Evolutionary conservation across 345 rosid genomes (phyloP), one percentile per base, ranked within the genome.

Genomic region (Linum trigynum): DNA sequence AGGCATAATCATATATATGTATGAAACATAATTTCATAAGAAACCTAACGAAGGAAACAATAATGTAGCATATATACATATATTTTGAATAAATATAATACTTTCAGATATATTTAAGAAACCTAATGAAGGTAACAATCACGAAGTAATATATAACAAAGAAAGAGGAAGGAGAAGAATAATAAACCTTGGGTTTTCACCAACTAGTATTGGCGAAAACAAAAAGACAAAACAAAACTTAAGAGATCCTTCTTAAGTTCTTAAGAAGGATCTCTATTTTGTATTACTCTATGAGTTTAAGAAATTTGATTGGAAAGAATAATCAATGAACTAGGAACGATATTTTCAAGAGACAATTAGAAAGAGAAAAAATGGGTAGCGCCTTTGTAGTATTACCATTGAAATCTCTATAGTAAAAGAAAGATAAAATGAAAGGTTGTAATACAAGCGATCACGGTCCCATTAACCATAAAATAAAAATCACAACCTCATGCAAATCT

Each of bases 181-280:
- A 48, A 8, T 4, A 3, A 37, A 63, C 55, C 43, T 14, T 7
- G 62, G 12, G 35, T 57, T 68, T 68, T 63, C 63, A 39, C 11
- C 38, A 7, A 35, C 42, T 14, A 17, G 51, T 32, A 17, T 61
- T 61, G 51, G 17, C 14, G 11, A 37, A 23, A 8, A 58, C 32
- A 55, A 53, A 40, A 17, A 50, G 48, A 60, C 39, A 64, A 53
- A 17, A 62, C n/a, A 11, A 10, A 36, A 37, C 35, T 11, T 53
- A 55, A 7, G 40, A 53, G 45, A 38, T 41, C 68, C 60, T 10
- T 60, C 36, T 17, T 11, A 42, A 45, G 14, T 35, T 38, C 11
- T 14, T 38, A 42, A 60, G 38, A 42, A 62, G 65, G 71, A 16
- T 41, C 60, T 68, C 40, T 11, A 3, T 65, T 37, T 39, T 38